Evolutionary conservation across 2,329 filamentous ascomycete species (phyloP).

Genomic region (Chaetoscypha palmicola): DNA sequence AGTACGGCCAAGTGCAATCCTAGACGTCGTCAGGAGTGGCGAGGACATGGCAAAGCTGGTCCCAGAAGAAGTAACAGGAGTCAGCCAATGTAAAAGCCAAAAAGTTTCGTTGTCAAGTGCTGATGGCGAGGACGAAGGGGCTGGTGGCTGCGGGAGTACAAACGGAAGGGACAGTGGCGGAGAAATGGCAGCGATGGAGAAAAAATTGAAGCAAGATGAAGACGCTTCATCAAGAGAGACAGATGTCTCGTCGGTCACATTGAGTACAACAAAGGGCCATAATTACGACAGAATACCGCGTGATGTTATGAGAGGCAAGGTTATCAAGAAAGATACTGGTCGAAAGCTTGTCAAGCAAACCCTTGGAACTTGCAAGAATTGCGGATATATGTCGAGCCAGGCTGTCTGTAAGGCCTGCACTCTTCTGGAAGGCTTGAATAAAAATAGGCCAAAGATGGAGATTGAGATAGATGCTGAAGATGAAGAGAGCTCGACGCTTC

Average conservation of each 20-base stretch:
- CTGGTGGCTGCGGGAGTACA: constrained; percentile 72
- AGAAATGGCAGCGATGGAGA: constrained; percentile 80
- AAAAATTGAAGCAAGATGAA: constrained; percentile 59
- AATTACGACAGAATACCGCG: constrained; percentile 21
- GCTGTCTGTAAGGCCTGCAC: constrained; percentile 89
- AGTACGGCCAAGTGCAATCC: constrained; percentile 84
- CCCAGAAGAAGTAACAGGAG: constrained; percentile 47
- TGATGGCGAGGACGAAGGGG: constrained; percentile 39
- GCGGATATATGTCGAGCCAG: constrained; percentile 94
- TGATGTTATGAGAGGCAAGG: constrained; percentile 28
- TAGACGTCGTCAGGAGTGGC: constrained; percentile 90
- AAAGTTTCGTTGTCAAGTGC: constrained; percentile 30
- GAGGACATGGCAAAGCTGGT: constrained; percentile 95
- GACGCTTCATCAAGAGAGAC: constrained; percentile 54
- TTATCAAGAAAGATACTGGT: constrained; percentile 24
- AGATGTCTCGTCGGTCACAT: constrained; percentile 47
- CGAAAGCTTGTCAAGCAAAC: constrained; percentile 53
- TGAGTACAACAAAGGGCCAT: constrained; percentile 18
- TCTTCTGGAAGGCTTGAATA: constrained; percentile 84
- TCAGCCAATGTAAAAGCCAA: constrained; percentile 42
- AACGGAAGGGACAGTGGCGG: constrained; percentile 61
- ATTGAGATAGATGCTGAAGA: constrained; percentile 37
- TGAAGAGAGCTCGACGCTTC: constrained; percentile 43
- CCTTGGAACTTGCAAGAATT: constrained; percentile 76
- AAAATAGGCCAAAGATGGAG: constrained; percentile 58